Percentiles rank a stretch among this genome's conserved stretches.
phyloP scores from a whole-genome alignment of 148 eudicot genomes.

The Camellia lanceoleosa region DNA sequence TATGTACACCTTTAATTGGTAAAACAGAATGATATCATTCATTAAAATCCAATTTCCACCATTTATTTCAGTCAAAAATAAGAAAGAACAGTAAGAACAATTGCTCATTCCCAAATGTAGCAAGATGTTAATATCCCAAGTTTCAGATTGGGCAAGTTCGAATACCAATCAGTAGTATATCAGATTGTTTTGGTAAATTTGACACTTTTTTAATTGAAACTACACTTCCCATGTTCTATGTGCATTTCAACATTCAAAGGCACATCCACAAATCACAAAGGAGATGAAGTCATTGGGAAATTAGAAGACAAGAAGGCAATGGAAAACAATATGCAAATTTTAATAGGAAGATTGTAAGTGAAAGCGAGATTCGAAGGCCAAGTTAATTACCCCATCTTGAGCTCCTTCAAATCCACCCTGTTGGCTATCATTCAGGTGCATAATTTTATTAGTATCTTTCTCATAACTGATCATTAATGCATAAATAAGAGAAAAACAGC shows the following conservation, averaged over 20 bases:
- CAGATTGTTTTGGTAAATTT: neutral
- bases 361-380: neutral
- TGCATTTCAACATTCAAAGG: neutral
- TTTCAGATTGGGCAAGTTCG: neutral
- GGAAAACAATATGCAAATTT: neutral
- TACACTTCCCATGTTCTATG: neutral
- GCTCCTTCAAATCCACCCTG: constrained; percentile 84
- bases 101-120: neutral
- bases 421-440: constrained; percentile 51
- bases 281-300: neutral
- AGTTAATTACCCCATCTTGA: constrained; percentile 82
- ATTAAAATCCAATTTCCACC: neutral
- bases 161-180: neutral
- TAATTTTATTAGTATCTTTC: constrained; percentile 28
- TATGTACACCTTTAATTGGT: neutral
- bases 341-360: neutral
- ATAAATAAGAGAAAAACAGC: constrained; percentile 18
- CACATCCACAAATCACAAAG: neutral
- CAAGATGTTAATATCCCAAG: neutral
- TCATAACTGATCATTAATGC: constrained; percentile 11
- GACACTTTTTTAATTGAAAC: neutral
- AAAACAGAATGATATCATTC: neutral
- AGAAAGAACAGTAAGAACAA: neutral
- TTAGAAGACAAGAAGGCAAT: neutral
- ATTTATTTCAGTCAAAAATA: neutral